Base-by-base conservation (phyloP, 305 asterid species). In the Fraxinus platypoda region DNA sequence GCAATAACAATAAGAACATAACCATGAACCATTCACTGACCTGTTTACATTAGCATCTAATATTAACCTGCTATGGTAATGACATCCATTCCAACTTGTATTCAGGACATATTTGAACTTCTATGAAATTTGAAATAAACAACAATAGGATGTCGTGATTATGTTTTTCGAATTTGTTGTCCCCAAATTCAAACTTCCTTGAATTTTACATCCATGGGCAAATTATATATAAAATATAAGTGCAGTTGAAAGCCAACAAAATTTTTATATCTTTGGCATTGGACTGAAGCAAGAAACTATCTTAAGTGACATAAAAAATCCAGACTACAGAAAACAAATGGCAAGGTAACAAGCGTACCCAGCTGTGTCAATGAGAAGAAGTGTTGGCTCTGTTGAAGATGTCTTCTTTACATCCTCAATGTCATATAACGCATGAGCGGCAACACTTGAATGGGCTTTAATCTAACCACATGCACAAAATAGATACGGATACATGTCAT, bases 381-480 rank as follows among this genome's bases (percentile, higher is more conserved):
- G 97, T n/a, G 97, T 87, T 57, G 97, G 85, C 83, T 96, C 99
- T 0, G 97, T 91, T 38, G 98, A 89, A 85, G 96, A 87, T 82
- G 99, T 83, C 89, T 89, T 92, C 83, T 90, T 90, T 83, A 95
- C 97, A 86, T 78, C 97, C 85, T 90, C 98, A 59, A 95, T 92
- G 74, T 90, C 97, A 84, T 88, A 85, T 68, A 95, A 86, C 84
- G 85, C 85, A 88, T 93, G 99, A 74, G 91, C 91, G 12, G 97
- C 93, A 81, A 95, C 99, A 85, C 95, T 90, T 81, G 97, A 84
- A 90, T 95, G 98, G 84, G 98, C 98, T 93, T 92, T 86, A 83
- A 95, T 88, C 99, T 95, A 87, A 41, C 77, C 81, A 82, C 35
- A 78, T 25, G 80, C 41, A 75, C 21, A 62, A 33, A 77, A 49